Conservation (phyloP, 106 monocot genomes). For the Phalaenopsis aphrodite region DNA sequence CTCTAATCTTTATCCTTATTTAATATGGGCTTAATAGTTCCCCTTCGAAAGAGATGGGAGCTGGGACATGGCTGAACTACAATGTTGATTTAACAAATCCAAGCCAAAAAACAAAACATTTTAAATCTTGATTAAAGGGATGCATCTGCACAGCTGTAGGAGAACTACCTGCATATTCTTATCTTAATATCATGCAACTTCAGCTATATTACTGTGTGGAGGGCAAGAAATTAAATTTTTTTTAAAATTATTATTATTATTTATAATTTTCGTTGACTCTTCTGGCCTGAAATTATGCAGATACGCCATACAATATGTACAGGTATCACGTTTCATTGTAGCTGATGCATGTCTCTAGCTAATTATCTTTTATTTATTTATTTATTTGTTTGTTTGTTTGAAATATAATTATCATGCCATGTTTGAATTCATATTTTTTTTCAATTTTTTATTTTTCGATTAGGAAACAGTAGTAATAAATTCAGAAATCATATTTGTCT, state of each 20-base stretch:
- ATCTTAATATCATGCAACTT: neutral
- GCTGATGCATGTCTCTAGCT: neutral
- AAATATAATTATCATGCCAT: conserved; percentile 1
- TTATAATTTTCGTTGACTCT: neutral
- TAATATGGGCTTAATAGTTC: too few relatives aligned
- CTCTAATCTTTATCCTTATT: too few relatives aligned
- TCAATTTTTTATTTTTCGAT: neutral
- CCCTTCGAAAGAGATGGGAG: too few relatives aligned
- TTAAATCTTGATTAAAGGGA: neutral
- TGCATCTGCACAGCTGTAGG: neutral
- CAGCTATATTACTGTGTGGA: neutral
- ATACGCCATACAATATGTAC: neutral
- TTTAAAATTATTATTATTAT: neutral
- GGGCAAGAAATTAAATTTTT: neutral
- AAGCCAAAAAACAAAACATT: neutral
- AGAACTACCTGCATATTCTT: neutral
- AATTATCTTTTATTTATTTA: neutral
- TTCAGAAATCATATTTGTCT: neutral
- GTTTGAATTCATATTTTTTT: neutral
- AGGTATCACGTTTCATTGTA: neutral
- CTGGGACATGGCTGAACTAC: too few relatives aligned
- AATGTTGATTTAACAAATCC: neutral
- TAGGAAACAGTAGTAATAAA: neutral
- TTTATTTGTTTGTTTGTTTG: neutral
- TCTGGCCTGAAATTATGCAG: neutral